These are phyloP conservation scores for Trypanosoma mega DNA, from an alignment of 208 protist genomes.

Conservation along the genomic window DNA sequence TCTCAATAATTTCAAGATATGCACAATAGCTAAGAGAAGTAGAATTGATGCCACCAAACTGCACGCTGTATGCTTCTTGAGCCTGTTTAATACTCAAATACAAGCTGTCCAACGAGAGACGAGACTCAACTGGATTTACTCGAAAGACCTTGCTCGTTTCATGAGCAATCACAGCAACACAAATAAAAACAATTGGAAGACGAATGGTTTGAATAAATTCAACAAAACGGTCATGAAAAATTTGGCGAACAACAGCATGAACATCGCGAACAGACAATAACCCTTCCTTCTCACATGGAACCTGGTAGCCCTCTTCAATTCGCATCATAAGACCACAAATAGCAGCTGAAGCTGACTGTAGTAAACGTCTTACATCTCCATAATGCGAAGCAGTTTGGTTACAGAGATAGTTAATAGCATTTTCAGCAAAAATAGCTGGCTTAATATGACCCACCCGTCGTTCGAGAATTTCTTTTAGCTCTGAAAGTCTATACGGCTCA, in stretches of 20 bases:
- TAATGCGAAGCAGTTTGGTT: conserved; percentile 85
- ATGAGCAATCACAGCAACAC: conserved; percentile 60
- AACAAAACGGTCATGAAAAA: conserved; percentile 88
- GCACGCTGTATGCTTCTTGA: conserved; percentile 51
- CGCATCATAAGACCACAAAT: conserved; percentile 83
- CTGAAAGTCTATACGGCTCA: conserved; percentile 66
- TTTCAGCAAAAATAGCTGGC: conserved; percentile 76
- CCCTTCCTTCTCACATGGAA: conserved; percentile 31
- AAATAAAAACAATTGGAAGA: conserved; percentile 67
- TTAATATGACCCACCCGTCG: conserved; percentile 55
- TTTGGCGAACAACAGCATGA: conserved; percentile 76
- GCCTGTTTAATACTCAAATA: conserved; percentile 48
- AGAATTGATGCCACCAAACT: conserved; percentile 57
- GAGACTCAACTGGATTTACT: conserved; percentile 40
- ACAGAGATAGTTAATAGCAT: conserved; percentile 80
- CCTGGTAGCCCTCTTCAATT: conserved; percentile 52
- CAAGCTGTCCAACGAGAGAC: conserved; percentile 59
- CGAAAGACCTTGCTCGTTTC: conserved; percentile 63
- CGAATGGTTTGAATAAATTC: conserved; percentile 81
- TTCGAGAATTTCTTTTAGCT: conserved; percentile 75
- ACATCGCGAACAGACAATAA: conserved; percentile 74
- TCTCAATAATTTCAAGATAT: conserved; percentile 67
- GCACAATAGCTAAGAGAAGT: conserved; percentile 50
- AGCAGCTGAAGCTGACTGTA: conserved; percentile 82
- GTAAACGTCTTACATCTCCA: conserved; percentile 84